Evolutionary conservation across 1,284 basidiomycete genomes (phyloP), one percentile per base, ranked within the genome.

Genomic region (Fereydounia khargensis): DNA sequence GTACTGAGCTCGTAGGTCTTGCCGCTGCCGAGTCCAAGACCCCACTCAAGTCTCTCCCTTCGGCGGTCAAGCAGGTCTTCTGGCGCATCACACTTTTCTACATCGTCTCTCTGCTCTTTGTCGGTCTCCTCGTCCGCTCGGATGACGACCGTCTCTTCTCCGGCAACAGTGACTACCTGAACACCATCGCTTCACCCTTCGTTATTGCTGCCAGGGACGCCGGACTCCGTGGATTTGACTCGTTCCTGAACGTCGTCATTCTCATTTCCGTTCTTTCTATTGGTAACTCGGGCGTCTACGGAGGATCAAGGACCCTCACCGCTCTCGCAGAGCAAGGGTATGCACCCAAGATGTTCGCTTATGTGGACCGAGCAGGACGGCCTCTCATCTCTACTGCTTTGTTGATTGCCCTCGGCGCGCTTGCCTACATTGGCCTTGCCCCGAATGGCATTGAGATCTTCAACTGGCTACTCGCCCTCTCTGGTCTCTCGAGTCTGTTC

Each of bases 1-100:
- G 77, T 35, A 76, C 66, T 11, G 59, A 74, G 54, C 56, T 90
- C 82, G 37, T 87, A 81, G 85, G 85, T 85, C 54, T 83, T 78
- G 56, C 84, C 78, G 70, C 81, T 79, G 61, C 87, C 83, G 48
- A 86, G 81, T 80, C 80, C 3, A 72, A 73, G 45, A 78, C 80
- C 68, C 79, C 79, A 7, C 69, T 79, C 42, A 78, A 77, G 61
- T 74, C 77, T 33, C 72, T 81, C 38, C 80, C 80, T 7, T 74
- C 73, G 35, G 80, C 80, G 32, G 77, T 79, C 70, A 80, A 80
- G 73, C 73, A 76, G 40, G 73, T 77, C 28, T 73, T 77, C 54
- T 72, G 73, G 68, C 79, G 80, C 57, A 78, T 81, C 50, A 76
- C 78, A 44, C 39, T 81, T 47, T 79, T 81, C 73, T 82, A 80